A percentile compares a stretch with the other conserved stretches of the same genome.
Evolutionary conservation across 805 yeast genomes (phyloP).

Genomic region (Ogataea minuta): DNA sequence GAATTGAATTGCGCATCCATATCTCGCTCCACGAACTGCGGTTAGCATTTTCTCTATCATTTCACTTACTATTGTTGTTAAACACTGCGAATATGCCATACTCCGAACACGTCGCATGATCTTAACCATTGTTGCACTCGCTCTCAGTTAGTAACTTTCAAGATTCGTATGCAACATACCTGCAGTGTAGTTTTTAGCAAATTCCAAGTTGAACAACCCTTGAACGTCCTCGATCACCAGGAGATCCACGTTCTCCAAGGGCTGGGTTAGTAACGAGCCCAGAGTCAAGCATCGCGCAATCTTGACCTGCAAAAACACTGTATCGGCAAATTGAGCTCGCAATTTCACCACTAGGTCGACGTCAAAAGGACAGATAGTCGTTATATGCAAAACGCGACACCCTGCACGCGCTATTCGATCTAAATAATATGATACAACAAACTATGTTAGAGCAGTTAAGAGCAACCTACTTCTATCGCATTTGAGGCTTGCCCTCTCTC

Average conservation of each 20-base stretch:
- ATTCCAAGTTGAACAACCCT: constrained; percentile 27
- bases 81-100: constrained; percentile 19
- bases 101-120: constrained; percentile 24
- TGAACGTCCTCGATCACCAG: constrained; percentile 31
- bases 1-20: constrained; percentile 17
- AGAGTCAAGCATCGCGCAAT: constrained; percentile 19
- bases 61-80: constrained; percentile 26
- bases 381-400: constrained; percentile 2
- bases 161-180: constrained; percentile 22
- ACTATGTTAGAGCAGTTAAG: constrained; percentile 3
- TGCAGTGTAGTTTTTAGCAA: constrained; percentile 20
- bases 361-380: constrained; percentile 3
- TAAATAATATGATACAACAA: constrained; percentile 15
- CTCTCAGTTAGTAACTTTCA: constrained; percentile 14
- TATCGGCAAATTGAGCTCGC: constrained; percentile 1
- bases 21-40: constrained; percentile 20
- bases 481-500: not conserved
- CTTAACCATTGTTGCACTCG: constrained; percentile 19
- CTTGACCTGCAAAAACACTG: constrained; percentile 6
- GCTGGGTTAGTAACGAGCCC: constrained; percentile 6
- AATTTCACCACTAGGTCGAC: not conserved
- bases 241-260: constrained; percentile 7
- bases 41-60: constrained; percentile 1
- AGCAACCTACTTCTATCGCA: not conserved
- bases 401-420: constrained; percentile 5